Conservation (phyloP, 352 stramenopile species). For the Lagenidium sp. region DNA sequence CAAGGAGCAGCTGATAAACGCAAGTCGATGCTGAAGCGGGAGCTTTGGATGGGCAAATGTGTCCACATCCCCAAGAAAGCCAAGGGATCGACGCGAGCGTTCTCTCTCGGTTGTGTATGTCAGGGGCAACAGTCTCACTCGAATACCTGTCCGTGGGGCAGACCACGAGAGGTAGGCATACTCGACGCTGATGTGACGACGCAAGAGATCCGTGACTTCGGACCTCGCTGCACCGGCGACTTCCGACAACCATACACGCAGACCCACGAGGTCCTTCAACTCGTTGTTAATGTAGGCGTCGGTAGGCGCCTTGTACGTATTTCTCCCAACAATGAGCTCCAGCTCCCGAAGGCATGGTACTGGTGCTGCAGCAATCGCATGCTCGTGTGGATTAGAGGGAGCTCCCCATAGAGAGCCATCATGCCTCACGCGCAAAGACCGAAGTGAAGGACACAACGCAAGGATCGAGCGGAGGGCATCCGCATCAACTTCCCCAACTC, state of each 20-base stretch:
- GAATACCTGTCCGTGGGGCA: slow-evolving; percentile 1
- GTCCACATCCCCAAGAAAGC: background rate
- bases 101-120: too few relatives aligned
- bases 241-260: too few relatives aligned
- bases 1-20: slow-evolving; percentile 1
- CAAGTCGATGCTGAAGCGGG: background rate
- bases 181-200: background rate
- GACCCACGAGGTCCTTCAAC: too few relatives aligned
- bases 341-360: slow-evolving; percentile 1
- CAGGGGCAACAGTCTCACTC: too few relatives aligned
- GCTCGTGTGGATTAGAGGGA: too few relatives aligned
- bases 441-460: background rate
- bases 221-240: too few relatives aligned
- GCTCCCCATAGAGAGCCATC: slow-evolving; percentile 2
- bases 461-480: background rate
- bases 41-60: background rate
- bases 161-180: too few relatives aligned
- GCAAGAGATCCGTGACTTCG: background rate
- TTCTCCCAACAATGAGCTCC: background rate
- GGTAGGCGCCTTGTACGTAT: too few relatives aligned
- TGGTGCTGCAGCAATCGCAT: too few relatives aligned
- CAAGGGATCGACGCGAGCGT: background rate
- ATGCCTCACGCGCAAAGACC: background rate
- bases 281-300: too few relatives aligned
- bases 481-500: background rate